Percentiles rank a stretch among this genome's conserved stretches.
Conservation (phyloP, 2,329 filamentous ascomycete species). For the Purpureocillium takamizusanense region DNA sequence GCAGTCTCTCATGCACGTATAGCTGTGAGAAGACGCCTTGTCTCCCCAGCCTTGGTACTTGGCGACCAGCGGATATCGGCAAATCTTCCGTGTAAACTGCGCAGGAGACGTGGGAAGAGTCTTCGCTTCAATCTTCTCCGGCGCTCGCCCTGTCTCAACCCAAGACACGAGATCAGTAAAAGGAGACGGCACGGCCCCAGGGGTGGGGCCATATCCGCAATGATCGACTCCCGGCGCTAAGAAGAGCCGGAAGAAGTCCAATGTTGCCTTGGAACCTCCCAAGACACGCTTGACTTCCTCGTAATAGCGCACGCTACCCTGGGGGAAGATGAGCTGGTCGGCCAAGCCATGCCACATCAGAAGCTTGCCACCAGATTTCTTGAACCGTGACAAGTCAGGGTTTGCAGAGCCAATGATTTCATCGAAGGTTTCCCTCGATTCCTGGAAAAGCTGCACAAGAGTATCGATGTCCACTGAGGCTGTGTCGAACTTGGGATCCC, state of each 20-base stretch:
- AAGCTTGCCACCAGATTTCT: constrained; percentile 27
- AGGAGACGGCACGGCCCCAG: constrained; percentile 1
- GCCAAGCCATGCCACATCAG: constrained; percentile 31
- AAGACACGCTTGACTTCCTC: constrained; percentile 11
- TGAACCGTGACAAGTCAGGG: constrained; percentile 19
- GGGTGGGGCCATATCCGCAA: constrained; percentile 19
- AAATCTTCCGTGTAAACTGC: constrained; percentile 1
- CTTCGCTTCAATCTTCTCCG: background rate
- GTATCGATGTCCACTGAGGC: constrained; percentile 1
- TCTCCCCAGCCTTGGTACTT: background rate
- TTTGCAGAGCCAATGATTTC: constrained; percentile 15
- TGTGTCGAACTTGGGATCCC: constrained; percentile 17
- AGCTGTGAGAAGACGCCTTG: background rate
- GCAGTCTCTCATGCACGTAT: background rate
- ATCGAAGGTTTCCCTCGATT: constrained; percentile 10
- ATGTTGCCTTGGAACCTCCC: constrained; percentile 15
- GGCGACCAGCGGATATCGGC: background rate
- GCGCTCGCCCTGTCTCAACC: constrained; percentile 21
- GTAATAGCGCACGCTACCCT: constrained; percentile 22
- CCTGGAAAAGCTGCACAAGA: constrained; percentile 5
- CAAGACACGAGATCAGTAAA: constrained; percentile 23
- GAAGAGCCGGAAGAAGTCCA: constrained; percentile 42
- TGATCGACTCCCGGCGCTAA: constrained; percentile 41
- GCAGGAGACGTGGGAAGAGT: background rate
- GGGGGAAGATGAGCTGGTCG: constrained; percentile 25